Base-by-base conservation (phyloP, 805 yeast species). In the Candida rishiriensis region DNA sequence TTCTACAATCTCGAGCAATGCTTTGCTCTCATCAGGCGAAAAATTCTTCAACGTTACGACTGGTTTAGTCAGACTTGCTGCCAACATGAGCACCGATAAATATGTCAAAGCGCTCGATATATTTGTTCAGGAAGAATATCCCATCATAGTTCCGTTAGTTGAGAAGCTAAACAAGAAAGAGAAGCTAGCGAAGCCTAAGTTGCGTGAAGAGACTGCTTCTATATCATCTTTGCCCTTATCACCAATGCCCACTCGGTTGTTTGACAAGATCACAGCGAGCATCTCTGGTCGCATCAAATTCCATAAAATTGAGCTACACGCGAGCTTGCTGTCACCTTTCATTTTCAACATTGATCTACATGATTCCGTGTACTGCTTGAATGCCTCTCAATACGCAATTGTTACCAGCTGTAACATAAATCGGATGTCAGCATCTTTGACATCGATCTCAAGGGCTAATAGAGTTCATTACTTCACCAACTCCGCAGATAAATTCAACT, bases 51-150 rank as follows among this genome's bases (percentile, higher is more conserved):
- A 50, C 17, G 34, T 53, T 3, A 41, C 53, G 1, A 50, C 54
- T 10, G 48, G 52, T 2, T 29, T 34, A 14, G 33, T 53, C 7
- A 38, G 21, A 3, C 30, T 65, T 1, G 39, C 44, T 7, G 47
- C 56, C 9, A 52, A 47, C 4, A 47, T 50, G 5, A 65, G 61
- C 3, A 48, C 64, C 0, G 50, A 54, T 0, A 38, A 46, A n/a
- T 50, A 61, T 12, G 33, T 50, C 3, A 18, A 38, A 11, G 53
- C 57, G 1, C 29, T 65, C 11, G 55, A 57, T 14, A 32, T 50
- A 2, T 33, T 64, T 14, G 26, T 46, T 8, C 44, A 52, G 12
- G 36, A 55, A 29, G 70, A 66, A 29, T 47, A 53, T 33, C 50
- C 48, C 11, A 42, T 52, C 10, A 41, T 63, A 9, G 44, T 47